phyloP scores from a whole-genome alignment of 164 flowering plant species.

The Magnolia changhungtana region DNA sequence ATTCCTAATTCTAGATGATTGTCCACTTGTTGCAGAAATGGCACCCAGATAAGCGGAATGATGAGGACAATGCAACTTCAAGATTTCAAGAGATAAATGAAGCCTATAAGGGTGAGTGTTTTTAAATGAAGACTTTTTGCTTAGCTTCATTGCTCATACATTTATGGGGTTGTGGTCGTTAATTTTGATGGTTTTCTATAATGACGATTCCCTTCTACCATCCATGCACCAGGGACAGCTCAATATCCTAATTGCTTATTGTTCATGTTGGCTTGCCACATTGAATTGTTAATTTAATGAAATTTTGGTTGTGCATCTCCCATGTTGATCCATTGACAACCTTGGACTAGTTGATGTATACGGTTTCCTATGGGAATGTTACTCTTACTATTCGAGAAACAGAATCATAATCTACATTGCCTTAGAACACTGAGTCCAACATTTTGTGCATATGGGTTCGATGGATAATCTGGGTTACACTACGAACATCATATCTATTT shows the following conservation, averaged over 20 bases:
- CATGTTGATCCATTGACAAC: too few species aligned
- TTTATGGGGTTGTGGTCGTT: background rate
- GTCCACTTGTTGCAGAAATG: constrained; percentile 58
- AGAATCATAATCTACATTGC: too few species aligned
- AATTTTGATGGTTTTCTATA: background rate
- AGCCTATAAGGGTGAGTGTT: constrained; percentile 69
- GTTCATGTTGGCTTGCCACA: background rate
- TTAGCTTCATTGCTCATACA: background rate
- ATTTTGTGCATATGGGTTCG: too few species aligned
- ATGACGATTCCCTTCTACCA: background rate
- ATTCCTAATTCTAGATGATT: background rate
- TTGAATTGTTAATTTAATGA: too few species aligned
- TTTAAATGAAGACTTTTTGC: background rate
- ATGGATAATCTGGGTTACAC: too few species aligned
- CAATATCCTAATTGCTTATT: background rate
- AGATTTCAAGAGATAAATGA: constrained; percentile 94
- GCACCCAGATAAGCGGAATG: constrained; percentile 93
- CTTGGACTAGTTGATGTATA: too few species aligned
- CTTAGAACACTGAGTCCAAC: too few species aligned
- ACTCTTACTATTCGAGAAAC: too few species aligned
- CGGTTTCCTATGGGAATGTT: too few species aligned
- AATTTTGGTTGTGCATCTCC: too few species aligned
- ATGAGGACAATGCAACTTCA: constrained; percentile 53
- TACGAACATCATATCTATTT: too few species aligned
- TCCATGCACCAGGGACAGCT: background rate